Evolutionary conservation across 192 early-diverging fungal species (phyloP).

Genomic region (Umbelopsis sp.): DNA sequence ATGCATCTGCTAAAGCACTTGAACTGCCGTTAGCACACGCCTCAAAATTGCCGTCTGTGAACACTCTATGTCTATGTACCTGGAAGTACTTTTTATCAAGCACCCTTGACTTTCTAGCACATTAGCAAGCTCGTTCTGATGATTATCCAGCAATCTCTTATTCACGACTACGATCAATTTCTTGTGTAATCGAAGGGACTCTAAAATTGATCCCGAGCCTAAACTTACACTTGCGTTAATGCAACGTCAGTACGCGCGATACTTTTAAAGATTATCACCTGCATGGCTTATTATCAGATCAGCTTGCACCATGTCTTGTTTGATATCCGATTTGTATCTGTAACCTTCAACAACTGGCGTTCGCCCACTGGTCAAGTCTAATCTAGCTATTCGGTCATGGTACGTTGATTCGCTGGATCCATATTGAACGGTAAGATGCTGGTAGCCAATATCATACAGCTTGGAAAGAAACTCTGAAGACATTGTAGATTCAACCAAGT

Average conservation of each 20-base stretch:
- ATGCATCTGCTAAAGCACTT: conserved; percentile 31
- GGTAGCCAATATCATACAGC: conserved; percentile 54
- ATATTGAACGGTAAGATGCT: conserved; percentile 68
- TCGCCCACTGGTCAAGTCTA: neutral
- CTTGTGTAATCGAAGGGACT: conserved; percentile 64
- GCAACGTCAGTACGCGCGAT: neutral
- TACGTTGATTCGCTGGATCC: conserved; percentile 52
- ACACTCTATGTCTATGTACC: neutral
- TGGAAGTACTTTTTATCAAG: conserved; percentile 48
- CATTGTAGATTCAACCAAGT: conserved; percentile 58
- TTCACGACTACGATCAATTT: conserved; percentile 78
- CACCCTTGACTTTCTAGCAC: conserved; percentile 62
- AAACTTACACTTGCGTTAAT: neutral
- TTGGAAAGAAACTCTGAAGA: conserved; percentile 49
- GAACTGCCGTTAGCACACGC: neutral
- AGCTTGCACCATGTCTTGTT: conserved; percentile 58
- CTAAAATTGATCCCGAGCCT: conserved; percentile 87
- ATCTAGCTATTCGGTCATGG: neutral
- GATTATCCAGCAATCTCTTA: conserved; percentile 78
- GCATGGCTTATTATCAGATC: conserved; percentile 85
- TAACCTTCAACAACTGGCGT: conserved; percentile 48
- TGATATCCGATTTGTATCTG: conserved; percentile 59
- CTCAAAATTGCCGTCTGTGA: neutral
- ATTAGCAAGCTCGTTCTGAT: conserved; percentile 82
- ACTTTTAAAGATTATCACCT: conserved; percentile 41